phyloP scores from a whole-genome alignment of 371 early-diverging fungal genomes.

The Saksenaea vasiformis region DNA sequence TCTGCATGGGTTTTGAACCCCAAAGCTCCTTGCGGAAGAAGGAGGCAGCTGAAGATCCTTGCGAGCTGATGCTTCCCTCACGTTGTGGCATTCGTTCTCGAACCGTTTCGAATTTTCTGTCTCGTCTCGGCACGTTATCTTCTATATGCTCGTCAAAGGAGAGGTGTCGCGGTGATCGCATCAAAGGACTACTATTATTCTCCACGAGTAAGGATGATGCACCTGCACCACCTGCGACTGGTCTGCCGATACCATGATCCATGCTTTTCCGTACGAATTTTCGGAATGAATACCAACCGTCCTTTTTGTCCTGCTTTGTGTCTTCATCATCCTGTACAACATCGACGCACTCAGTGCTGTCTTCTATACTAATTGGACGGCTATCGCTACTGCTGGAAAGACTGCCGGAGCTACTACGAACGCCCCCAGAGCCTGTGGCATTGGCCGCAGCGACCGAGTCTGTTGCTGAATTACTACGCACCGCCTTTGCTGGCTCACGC shows the following conservation, averaged over 20 bases:
- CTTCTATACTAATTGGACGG: conserved; percentile 48
- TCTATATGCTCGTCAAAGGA: conserved; percentile 39
- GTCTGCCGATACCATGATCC: conserved; percentile 19
- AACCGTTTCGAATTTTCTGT: background rate
- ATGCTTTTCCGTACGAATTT: conserved; percentile 48
- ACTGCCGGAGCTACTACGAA: conserved; percentile 42
- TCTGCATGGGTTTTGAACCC: background rate
- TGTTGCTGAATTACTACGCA: conserved; percentile 28
- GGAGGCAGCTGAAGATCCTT: conserved; percentile 19
- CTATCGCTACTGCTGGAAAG: conserved; percentile 26
- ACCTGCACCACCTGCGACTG: conserved; percentile 2
- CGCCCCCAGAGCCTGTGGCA: conserved; percentile 22
- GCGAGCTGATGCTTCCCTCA: conserved; percentile 22
- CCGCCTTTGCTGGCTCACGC: conserved; percentile 65
- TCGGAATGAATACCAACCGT: conserved; percentile 29
- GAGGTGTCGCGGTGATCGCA: conserved; percentile 36
- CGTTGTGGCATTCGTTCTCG: conserved; percentile 18
- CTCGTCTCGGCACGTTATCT: background rate
- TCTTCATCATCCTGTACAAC: conserved; percentile 13
- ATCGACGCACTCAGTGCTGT: conserved; percentile 15
- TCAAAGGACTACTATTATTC: background rate
- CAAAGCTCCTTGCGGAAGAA: conserved; percentile 46
- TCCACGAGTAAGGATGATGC: conserved; percentile 6
- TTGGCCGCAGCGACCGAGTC: conserved; percentile 16
- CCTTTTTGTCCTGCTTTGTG: conserved; percentile 9